A percentile compares a stretch with the other conserved stretches of the same genome.
These are phyloP conservation scores for Nakazawaea populi DNA, from an alignment of 805 yeast species.

Conservation along the genomic window DNA sequence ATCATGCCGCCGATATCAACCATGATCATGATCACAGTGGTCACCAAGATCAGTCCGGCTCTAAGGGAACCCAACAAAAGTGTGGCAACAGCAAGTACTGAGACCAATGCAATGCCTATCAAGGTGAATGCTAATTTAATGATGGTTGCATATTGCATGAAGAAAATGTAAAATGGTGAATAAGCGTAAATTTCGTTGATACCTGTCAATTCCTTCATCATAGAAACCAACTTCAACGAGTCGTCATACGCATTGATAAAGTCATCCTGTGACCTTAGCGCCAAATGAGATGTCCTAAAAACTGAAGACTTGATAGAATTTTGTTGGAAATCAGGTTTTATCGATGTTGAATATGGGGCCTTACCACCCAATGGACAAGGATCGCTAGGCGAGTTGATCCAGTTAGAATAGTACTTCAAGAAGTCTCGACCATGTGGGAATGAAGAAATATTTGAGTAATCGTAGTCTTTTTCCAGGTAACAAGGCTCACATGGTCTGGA, in stretches of 20 bases:
- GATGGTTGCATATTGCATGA: constrained; percentile 78
- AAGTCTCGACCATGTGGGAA: constrained; percentile 72
- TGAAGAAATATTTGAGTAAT: constrained; percentile 75
- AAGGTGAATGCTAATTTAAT: constrained; percentile 51
- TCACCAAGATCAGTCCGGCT: constrained; percentile 50
- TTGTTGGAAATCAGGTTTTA: constrained; percentile 36
- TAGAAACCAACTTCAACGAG: constrained; percentile 60
- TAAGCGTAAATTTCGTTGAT: constrained; percentile 70
- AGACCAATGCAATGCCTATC: constrained; percentile 41
- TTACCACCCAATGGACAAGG: constrained; percentile 95
- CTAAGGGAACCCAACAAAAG: constrained; percentile 61
- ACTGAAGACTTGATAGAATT: constrained; percentile 45
- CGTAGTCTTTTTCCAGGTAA: constrained; percentile 48
- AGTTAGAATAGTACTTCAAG: constrained; percentile 62
- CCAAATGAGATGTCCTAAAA: constrained; percentile 77
- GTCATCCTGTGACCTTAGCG: constrained; percentile 77
- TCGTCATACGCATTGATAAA: constrained; percentile 76
- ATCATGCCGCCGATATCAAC: constrained; percentile 75
- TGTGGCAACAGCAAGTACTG: constrained; percentile 47
- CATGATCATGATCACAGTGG: constrained; percentile 59
- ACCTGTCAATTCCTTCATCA: constrained; percentile 34
- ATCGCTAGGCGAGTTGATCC: constrained; percentile 80
- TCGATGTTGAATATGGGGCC: constrained; percentile 74
- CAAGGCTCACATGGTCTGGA: constrained; percentile 72
- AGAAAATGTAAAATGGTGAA: constrained; percentile 88